Percentiles rank a stretch among this genome's conserved stretches.
These are phyloP conservation scores for Aspergillus fischeri DNA, from an alignment of 2,329 filamentous ascomycete genomes.

Conservation along the genomic window DNA sequence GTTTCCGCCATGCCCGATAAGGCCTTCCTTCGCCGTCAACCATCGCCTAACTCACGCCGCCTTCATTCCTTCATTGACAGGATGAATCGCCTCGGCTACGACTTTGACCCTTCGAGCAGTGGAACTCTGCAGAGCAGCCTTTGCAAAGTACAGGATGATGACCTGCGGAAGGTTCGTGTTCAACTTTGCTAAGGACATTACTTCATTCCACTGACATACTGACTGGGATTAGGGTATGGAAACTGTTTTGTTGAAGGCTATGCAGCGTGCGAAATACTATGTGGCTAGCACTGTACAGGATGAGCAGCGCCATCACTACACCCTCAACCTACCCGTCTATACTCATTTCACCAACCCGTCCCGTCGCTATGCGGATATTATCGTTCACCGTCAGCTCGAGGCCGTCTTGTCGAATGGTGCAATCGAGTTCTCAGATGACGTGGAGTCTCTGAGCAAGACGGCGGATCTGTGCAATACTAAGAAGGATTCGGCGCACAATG, in stretches of 20 bases:
- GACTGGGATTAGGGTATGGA: slow-evolving; percentile 68
- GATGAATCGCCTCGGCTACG: slow-evolving; percentile 86
- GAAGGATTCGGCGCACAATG: slow-evolving; percentile 96
- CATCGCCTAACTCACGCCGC: slow-evolving; percentile 78
- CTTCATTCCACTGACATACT: not conserved
- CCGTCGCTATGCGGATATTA: slow-evolving; percentile 87
- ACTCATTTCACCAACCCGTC: slow-evolving; percentile 97
- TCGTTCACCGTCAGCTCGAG: slow-evolving; percentile 94
- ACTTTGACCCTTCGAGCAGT: slow-evolving; percentile 84
- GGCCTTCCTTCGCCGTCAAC: slow-evolving; percentile 83
- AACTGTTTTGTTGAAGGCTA: slow-evolving; percentile 87
- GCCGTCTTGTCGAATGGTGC: slow-evolving; percentile 75
- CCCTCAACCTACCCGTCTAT: slow-evolving; percentile 87
- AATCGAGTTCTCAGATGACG: slow-evolving; percentile 81
- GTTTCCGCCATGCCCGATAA: slow-evolving; percentile 78
- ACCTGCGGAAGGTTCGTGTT: slow-evolving; percentile 69
- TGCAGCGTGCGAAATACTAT: slow-evolving; percentile 95
- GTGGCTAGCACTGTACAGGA: slow-evolving; percentile 74
- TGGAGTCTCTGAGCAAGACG: slow-evolving; percentile 84
- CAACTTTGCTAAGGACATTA: not conserved
- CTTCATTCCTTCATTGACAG: slow-evolving; percentile 87
- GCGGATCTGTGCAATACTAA: slow-evolving; percentile 97
- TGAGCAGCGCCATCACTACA: slow-evolving; percentile 81
- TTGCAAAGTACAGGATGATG: slow-evolving; percentile 84
- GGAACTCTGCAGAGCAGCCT: slow-evolving; percentile 89